Base-by-base conservation (phyloP, 2,329 filamentous ascomycete genomes). In the Lasiodiplodia citricola region DNA sequence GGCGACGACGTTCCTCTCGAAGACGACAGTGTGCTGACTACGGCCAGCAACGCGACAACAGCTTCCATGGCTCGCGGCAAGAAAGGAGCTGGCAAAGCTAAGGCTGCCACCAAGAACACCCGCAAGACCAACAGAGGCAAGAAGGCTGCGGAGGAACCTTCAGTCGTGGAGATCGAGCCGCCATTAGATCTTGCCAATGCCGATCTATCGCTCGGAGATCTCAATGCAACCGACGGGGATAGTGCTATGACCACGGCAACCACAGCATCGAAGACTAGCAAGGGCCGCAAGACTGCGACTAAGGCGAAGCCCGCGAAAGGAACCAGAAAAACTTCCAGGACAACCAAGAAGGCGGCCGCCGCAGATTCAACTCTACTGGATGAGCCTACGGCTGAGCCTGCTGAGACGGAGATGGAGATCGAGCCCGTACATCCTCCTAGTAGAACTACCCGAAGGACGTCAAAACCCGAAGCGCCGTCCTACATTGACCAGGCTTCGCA, bases 1-100 rank as follows among this genome's bases (percentile, higher is more conserved):
- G 82, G 82, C 28, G 82, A 84, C 35, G 81, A 90, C 81, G 70
- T 58, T 23, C 70, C 77, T 51, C 69, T 82, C 80, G 68, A 92
- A 85, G 73, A 89, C 80, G 75, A 87, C 81, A 86, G 87, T 83
- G 72, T 87, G 80, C 75, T 88, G 77, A 81, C 80, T 7, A 79
- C 76, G 38, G 76, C 76, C 31, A 81, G 80, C 5, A 82, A 81
- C 38, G 69, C 80, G 3, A 82, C 83, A 14, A 75, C 79, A 0
- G 87, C 75, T 28, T 79, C 78, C 1, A 73, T 72, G 25, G 74
- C 65, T n/a, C 56, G 51, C 18, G 65, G 73, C 21, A 79, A 78
- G 47, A 68, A 68, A 71, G 77, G 75, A 66, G 70, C 70, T 21
- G 71, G 71, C 11, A 74, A 85, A 70, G 77, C 84, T 1, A 89